phyloP scores from a whole-genome alignment of 192 early-diverging fungal species.

The Rhizophagus prolifer region DNA sequence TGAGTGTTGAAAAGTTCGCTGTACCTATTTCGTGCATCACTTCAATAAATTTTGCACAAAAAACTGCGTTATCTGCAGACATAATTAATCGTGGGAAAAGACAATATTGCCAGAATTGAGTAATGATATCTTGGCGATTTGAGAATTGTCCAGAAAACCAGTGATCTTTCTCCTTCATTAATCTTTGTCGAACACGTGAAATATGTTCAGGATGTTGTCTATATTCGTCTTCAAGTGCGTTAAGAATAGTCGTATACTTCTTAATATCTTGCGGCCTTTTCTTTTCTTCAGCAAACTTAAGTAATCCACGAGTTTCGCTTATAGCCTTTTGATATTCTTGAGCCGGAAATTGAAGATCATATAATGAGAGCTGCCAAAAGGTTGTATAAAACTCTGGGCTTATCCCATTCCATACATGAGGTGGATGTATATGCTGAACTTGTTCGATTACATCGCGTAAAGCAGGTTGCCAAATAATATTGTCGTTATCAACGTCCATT shows the following conservation, averaged over 20 bases:
- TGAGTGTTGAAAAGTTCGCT: slow-evolving; percentile 67
- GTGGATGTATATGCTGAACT: slow-evolving; percentile 39
- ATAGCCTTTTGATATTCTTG: slow-evolving; percentile 51
- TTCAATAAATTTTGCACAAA: slow-evolving; percentile 70
- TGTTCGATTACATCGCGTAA: slow-evolving; percentile 31
- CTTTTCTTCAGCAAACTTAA: slow-evolving; percentile 55
- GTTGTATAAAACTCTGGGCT: slow-evolving; percentile 70
- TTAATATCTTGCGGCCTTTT: slow-evolving; percentile 30
- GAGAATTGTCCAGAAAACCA: slow-evolving; percentile 48
- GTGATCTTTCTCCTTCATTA: slow-evolving; percentile 44
- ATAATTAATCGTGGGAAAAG: slow-evolving; percentile 65
- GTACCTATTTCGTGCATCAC: slow-evolving; percentile 70
- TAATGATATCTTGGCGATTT: slow-evolving; percentile 44
- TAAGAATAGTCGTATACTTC: slow-evolving; percentile 20
- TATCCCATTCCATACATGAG: slow-evolving; percentile 43
- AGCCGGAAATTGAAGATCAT: slow-evolving; percentile 71
- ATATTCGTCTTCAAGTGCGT: slow-evolving; percentile 23
- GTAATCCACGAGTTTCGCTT: background rate
- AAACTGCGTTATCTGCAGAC: slow-evolving; percentile 71
- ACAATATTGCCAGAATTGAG: slow-evolving; percentile 67
- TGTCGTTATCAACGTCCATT: slow-evolving; percentile 7
- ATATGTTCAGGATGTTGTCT: slow-evolving; percentile 33
- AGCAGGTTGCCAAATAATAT: slow-evolving; percentile 40
- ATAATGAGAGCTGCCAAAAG: slow-evolving; percentile 78
- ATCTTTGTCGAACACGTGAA: slow-evolving; percentile 30